Conservation (phyloP, 176 grass and related monocot species). For the Avena insularis region DNA sequence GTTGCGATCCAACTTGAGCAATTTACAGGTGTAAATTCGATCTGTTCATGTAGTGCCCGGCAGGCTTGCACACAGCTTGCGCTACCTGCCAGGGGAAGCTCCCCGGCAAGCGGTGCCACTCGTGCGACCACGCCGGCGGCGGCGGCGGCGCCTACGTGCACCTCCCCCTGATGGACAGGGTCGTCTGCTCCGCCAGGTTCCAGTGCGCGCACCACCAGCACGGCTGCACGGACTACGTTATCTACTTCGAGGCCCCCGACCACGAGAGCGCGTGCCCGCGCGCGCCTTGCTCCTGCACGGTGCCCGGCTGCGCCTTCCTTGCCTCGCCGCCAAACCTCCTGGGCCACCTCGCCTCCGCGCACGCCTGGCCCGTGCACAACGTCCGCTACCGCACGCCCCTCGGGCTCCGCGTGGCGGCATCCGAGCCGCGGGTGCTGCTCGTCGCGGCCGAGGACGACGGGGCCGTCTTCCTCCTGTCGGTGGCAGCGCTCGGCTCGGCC, state of each 20-base stretch:
- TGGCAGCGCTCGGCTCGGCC: not conserved
- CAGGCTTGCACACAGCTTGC: not conserved
- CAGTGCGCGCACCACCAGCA: slow-evolving; percentile 32
- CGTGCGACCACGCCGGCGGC: not conserved
- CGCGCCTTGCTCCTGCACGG: slow-evolving; percentile 43
- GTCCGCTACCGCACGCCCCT: not conserved
- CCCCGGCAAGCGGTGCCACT: slow-evolving; percentile 17
- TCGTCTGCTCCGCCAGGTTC: slow-evolving; percentile 19
- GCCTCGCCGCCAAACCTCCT: slow-evolving; percentile 3
- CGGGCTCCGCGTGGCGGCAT: slow-evolving; percentile 8
- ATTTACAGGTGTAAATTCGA: not conserved
- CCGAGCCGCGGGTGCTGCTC: slow-evolving; percentile 18
- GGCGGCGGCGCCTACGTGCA: not conserved
- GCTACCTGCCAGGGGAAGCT: not conserved
- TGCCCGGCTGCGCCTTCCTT: slow-evolving; percentile 10
- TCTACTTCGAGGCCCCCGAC: not conserved
- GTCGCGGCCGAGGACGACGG: slow-evolving; percentile 10
- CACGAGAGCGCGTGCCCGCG: slow-evolving; percentile 20
- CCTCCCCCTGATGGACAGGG: not conserved
- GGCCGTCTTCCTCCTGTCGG: slow-evolving; percentile 37
- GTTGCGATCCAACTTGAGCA: too few species aligned
- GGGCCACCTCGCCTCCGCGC: not conserved
- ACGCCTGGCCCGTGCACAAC: slow-evolving; percentile 14
- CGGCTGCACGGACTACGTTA: not conserved
- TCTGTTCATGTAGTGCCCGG: not conserved